These are phyloP conservation scores for Candida odintsovae DNA, from an alignment of 805 yeast genomes.

Conservation along the genomic window DNA sequence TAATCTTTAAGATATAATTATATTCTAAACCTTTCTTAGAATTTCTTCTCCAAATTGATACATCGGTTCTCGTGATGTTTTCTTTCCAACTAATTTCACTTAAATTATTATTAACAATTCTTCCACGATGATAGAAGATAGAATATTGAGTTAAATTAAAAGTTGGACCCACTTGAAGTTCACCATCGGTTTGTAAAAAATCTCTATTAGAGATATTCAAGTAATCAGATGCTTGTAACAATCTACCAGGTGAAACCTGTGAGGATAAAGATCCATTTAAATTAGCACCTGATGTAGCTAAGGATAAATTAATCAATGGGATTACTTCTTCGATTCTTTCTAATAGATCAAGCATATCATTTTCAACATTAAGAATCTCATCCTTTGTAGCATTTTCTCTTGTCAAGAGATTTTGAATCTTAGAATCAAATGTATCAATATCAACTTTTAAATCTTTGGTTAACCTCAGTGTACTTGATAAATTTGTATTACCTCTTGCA, in stretches of 20 bases:
- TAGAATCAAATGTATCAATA: slow-evolving; percentile 50
- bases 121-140: slow-evolving; percentile 53
- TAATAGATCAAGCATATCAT: slow-evolving; percentile 41
- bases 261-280: slow-evolving; percentile 43
- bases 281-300: slow-evolving; percentile 65
- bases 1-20: slow-evolving; percentile 39
- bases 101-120: slow-evolving; percentile 24
- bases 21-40: slow-evolving; percentile 20
- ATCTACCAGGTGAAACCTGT: slow-evolving; percentile 56
- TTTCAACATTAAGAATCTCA: slow-evolving; percentile 41
- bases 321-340: slow-evolving; percentile 58
- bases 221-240: slow-evolving; percentile 54
- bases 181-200: slow-evolving; percentile 17
- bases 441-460: slow-evolving; percentile 51
- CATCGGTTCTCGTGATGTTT: slow-evolving; percentile 51
- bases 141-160: slow-evolving; percentile 55
- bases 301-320: slow-evolving; percentile 59
- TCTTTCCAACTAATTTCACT: slow-evolving; percentile 66
- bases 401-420: slow-evolving; percentile 33
- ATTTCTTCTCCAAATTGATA: slow-evolving; percentile 31
- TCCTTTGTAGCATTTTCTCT: slow-evolving; percentile 6
- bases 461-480: slow-evolving; percentile 48
- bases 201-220: slow-evolving; percentile 34
- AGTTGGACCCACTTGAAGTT: slow-evolving; percentile 48
- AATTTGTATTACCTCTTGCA: slow-evolving; percentile 53